Percentiles rank a stretch among this genome's conserved stretches.
Conservation (phyloP, 2,329 filamentous ascomycete genomes). For the Paracoccidioides brasiliensis region DNA sequence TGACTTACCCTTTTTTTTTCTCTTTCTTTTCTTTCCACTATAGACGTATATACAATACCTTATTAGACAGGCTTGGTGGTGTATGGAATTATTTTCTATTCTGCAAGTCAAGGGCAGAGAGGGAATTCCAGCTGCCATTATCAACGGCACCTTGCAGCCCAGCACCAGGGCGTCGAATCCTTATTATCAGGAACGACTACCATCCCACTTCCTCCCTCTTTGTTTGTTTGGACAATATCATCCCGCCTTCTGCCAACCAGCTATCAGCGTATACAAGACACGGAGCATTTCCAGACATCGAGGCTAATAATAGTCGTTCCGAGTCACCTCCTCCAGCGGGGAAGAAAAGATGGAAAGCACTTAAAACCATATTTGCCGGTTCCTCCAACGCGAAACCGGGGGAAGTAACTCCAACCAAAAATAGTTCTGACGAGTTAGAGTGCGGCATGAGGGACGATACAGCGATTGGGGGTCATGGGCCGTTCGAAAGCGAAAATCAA, state of each 20-base stretch:
- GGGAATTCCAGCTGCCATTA: conserved; percentile 42
- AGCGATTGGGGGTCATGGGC: background rate
- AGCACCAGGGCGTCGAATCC: conserved; percentile 69
- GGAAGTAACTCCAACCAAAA: conserved; percentile 28
- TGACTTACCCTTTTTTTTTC: conserved; percentile 12
- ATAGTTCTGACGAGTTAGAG: conserved; percentile 25
- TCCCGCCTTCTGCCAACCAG: conserved; percentile 26
- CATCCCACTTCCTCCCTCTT: conserved; percentile 39
- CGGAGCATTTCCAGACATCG: conserved; percentile 19
- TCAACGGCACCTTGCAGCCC: conserved; percentile 74
- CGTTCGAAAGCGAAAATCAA: background rate
- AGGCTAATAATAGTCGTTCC: conserved; percentile 10
- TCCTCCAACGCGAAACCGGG: conserved; percentile 33
- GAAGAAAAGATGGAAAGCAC: conserved; percentile 39
- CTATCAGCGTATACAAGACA: conserved; percentile 20
- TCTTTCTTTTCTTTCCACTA: background rate
- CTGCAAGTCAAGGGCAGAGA: conserved; percentile 54
- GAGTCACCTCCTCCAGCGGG: conserved; percentile 14
- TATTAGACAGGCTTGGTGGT: conserved; percentile 54
- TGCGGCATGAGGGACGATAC: background rate
- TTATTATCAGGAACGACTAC: conserved; percentile 76
- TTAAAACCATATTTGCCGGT: conserved; percentile 38
- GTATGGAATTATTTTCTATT: conserved; percentile 71
- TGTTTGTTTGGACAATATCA: conserved; percentile 29
- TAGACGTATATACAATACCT: conserved; percentile 56